Evolutionary conservation across 495 filamentous ascomycete genomes (phyloP), one percentile per base, ranked within the genome.

Genomic region (Opeltia flavorubescens): DNA sequence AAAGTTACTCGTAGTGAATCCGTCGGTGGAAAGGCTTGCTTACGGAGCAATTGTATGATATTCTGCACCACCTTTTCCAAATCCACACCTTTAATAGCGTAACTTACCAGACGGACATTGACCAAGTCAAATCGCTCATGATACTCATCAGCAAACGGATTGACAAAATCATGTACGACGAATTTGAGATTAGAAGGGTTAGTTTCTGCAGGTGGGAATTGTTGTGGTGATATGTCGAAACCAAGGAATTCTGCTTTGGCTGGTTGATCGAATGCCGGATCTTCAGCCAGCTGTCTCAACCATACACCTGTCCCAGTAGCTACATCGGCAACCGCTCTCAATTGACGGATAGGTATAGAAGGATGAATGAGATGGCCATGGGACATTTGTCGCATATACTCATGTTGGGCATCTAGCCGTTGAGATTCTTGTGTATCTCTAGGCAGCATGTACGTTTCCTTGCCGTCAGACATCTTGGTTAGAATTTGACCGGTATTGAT

Each of bases 301-400:
- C 58, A 61, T n/a, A 53, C 43, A 8, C 65, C 65, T 7, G 64
- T 66, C 5, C 65, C 65, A 20, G 64, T 66, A 6, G 55, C 65
- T 5, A 68, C 17, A 30, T 68, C 65, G 6, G 64, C 64, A 13
- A 68, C 44, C 1, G 56, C 28, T 0, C 40, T 41, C 8, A 65
- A 43, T 1, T 43, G 35, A 1, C 53, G 50, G 3, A 25, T 36
- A 0, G 60, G 55, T 8, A 66, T 64, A 0, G 56, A 61, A 2
- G 58, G 49, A 35, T 66, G 58, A 6, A 68, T 47, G 4, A 56
- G 45, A 9, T 52, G 44, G 9, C 48, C 50, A 5, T 55, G 49
- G 11, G 56, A 53, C 5, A 63, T 7, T 1, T 53, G 35, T 0
- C 53, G 45, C 1, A 60, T 30, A 29, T 59, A 60, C 3, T 48